phyloP scores from a whole-genome alignment of 495 filamentous ascomycete genomes.

The Elasticomyces elasticus region DNA sequence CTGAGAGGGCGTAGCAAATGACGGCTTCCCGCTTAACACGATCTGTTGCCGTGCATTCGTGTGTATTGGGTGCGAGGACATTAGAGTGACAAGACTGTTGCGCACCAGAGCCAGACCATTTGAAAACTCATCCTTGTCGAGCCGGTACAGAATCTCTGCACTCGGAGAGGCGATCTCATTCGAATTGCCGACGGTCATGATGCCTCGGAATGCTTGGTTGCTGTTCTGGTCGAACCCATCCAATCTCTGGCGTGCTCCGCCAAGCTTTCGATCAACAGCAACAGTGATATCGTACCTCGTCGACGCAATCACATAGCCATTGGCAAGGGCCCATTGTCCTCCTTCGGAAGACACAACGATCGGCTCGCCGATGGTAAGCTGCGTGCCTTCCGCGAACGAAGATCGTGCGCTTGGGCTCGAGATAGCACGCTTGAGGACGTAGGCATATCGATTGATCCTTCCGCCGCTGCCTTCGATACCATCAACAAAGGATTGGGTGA shows the following conservation, averaged over 20 bases:
- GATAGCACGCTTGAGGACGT: constrained; percentile 65
- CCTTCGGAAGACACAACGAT: constrained; percentile 94
- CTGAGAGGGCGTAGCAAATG: constrained; percentile 58
- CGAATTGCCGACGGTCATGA: constrained; percentile 70
- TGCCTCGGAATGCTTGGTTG: constrained; percentile 81
- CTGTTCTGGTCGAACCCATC: constrained; percentile 59
- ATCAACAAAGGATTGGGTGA: constrained; percentile 4
- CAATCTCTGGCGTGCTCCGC: constrained; percentile 68
- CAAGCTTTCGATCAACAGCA: constrained; percentile 76
- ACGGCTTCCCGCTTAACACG: constrained; percentile 59
- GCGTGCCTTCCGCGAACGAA: constrained; percentile 74
- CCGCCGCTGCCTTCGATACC: constrained; percentile 45
- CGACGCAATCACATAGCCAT: constrained; percentile 76
- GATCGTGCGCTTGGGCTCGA: constrained; percentile 45
- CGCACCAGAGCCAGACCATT: constrained; percentile 93
- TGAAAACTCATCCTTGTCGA: constrained; percentile 97
- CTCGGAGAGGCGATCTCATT: constrained; percentile 36
- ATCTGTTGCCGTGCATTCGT: constrained; percentile 71
- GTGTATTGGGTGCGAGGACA: constrained; percentile 67
- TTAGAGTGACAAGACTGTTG: constrained; percentile 84
- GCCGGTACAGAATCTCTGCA: constrained; percentile 60
- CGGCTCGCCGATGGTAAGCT: constrained; percentile 80
- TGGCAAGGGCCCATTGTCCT: constrained; percentile 86
- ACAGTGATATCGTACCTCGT: constrained; percentile 66
- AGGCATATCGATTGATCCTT: constrained; percentile 85